A percentile compares a stretch with the other conserved stretches of the same genome.
phyloP scores from a whole-genome alignment of 768 basidiomycete species.

The Phallus indusiatus region DNA sequence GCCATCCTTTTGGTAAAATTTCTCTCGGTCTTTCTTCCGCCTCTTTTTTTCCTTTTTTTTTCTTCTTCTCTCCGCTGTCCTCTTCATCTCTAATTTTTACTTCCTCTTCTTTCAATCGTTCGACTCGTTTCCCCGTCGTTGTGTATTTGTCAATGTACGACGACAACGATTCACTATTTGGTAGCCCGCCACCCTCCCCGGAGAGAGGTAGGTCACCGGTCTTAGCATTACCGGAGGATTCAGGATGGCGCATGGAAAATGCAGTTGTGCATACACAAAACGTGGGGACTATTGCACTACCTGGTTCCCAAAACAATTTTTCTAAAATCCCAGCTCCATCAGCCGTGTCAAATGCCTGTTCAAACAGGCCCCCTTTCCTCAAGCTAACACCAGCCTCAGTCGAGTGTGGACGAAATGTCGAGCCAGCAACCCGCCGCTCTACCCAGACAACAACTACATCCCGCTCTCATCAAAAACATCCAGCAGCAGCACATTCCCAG shows the following conservation, averaged over 20 bases:
- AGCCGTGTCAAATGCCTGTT: conserved; percentile 39
- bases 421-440: background rate
- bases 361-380: background rate
- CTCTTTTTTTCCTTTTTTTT: no score
- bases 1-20: no score
- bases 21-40: no score
- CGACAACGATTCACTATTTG: conserved; percentile 70
- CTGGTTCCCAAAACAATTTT: conserved; percentile 75
- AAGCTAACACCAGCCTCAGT: conserved; percentile 2
- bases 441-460: background rate
- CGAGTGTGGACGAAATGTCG: background rate
- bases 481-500: background rate
- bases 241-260: conserved; percentile 18
- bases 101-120: background rate
- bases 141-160: conserved; percentile 19
- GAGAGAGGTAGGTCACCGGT: conserved; percentile 68
- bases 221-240: conserved; percentile 47
- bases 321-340: conserved; percentile 81
- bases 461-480: background rate
- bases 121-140: background rate
- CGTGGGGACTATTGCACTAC: conserved; percentile 98
- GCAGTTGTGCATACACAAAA: conserved; percentile 47
- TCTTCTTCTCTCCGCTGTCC: no score
- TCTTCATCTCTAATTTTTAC: no score
- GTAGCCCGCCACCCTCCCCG: conserved; percentile 58